Conservation (phyloP, 2,329 filamentous ascomycete genomes). For the Metarhizium brunneum region DNA sequence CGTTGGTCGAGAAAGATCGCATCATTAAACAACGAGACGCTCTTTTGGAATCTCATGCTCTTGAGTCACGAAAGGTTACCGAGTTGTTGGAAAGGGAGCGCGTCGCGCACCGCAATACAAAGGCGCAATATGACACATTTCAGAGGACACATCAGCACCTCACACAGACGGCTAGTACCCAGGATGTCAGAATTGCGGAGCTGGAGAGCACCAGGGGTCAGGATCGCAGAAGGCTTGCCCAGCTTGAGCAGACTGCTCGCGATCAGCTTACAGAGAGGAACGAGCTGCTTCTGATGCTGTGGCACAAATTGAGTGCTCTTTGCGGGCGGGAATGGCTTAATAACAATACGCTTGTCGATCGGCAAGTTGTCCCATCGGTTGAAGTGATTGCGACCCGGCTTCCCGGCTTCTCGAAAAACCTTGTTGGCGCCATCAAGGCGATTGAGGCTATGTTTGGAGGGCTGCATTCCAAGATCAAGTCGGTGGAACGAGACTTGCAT, state of each 20-base stretch:
- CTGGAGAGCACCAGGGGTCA: slow-evolving; percentile 71
- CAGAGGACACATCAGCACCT: slow-evolving; percentile 83
- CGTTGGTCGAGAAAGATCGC: slow-evolving; percentile 81
- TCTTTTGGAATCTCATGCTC: slow-evolving; percentile 76
- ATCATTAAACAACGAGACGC: slow-evolving; percentile 83
- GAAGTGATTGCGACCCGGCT: slow-evolving; percentile 82
- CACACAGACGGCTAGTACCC: slow-evolving; percentile 73
- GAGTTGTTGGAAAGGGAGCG: slow-evolving; percentile 91
- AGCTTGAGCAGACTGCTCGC: slow-evolving; percentile 70
- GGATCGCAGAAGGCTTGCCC: slow-evolving; percentile 67
- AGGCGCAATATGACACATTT: slow-evolving; percentile 77
- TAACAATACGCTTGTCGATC: slow-evolving; percentile 79
- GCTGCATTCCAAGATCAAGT: slow-evolving; percentile 72
- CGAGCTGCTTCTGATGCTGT: slow-evolving; percentile 75
- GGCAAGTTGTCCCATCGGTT: slow-evolving; percentile 69
- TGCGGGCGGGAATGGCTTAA: slow-evolving; percentile 91
- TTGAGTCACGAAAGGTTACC: slow-evolving; percentile 75
- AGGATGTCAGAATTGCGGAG: slow-evolving; percentile 76
- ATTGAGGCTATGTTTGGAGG: slow-evolving; percentile 71
- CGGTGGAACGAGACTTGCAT: slow-evolving; percentile 81
- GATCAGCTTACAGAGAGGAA: slow-evolving; percentile 89
- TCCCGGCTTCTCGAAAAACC: slow-evolving; percentile 81
- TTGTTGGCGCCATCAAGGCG: slow-evolving; percentile 76
- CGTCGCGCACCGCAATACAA: slow-evolving; percentile 73
- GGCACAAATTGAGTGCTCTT: slow-evolving; percentile 77